Percentiles rank a stretch among this genome's conserved stretches.
Conservation (phyloP, 352 stramenopile species). For the Paralagenidium karlingii region DNA sequence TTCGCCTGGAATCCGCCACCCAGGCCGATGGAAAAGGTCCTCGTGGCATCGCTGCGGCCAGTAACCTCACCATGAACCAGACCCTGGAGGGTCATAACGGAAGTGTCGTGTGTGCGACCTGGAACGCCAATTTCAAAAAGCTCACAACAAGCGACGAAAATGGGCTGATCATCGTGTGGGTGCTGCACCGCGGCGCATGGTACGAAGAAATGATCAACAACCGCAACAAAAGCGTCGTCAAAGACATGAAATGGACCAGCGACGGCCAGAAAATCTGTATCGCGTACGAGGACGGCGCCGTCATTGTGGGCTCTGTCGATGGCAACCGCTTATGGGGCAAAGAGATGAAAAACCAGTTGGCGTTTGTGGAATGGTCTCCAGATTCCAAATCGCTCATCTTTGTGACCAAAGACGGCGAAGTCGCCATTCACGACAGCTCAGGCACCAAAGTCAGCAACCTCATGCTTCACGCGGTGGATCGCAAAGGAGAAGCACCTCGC, state of each 20-base stretch:
- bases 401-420: constrained; percentile 70
- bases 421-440: constrained; percentile 78
- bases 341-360: constrained; percentile 85
- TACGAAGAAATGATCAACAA: constrained; percentile 98
- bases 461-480: constrained; percentile 62
- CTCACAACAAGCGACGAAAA: constrained; percentile 92
- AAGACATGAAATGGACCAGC: constrained; percentile 91
- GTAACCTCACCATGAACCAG: constrained; percentile 92
- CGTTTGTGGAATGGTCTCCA: constrained; percentile 90
- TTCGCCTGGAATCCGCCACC: constrained; percentile 75
- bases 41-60: constrained; percentile 73
- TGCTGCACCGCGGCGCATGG: constrained; percentile 89
- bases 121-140: constrained; percentile 92
- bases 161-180: constrained; percentile 93
- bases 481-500: constrained; percentile 33
- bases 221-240: constrained; percentile 89
- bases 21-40: constrained; percentile 56
- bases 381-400: constrained; percentile 85
- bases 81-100: constrained; percentile 89
- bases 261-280: constrained; percentile 94
- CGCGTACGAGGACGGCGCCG: constrained; percentile 88
- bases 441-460: constrained; percentile 79
- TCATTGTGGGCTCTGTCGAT: constrained; percentile 91
- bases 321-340: constrained; percentile 92
- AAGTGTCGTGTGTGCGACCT: constrained; percentile 84